These are phyloP conservation scores for Pseudophaeomoniella oleicola DNA, from an alignment of 2,329 filamentous ascomycete genomes.

Conservation along the genomic window DNA sequence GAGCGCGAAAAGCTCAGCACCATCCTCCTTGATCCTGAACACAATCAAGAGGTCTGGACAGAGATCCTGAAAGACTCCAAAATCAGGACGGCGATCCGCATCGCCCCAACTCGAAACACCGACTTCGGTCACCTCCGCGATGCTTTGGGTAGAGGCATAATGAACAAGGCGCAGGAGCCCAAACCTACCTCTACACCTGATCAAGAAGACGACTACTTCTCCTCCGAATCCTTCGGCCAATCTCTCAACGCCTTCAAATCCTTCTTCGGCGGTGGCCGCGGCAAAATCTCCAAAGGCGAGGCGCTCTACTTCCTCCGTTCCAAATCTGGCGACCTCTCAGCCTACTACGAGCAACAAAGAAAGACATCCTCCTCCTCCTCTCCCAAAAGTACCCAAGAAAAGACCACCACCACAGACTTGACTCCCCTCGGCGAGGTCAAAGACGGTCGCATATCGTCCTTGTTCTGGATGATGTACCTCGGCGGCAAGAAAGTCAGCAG, in stretches of 20 bases:
- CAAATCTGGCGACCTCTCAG: conserved; percentile 47
- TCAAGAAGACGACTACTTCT: conserved; percentile 47
- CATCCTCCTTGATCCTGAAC: conserved; percentile 52
- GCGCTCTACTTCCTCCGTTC: conserved; percentile 62
- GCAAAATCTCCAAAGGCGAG: conserved; percentile 62
- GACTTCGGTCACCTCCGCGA: conserved; percentile 89
- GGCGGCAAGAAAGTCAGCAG: conserved; percentile 77
- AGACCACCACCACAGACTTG: conserved; percentile 29
- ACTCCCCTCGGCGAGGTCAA: conserved; percentile 53
- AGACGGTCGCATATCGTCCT: conserved; percentile 66
- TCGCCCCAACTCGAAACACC: conserved; percentile 83
- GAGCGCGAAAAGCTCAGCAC: conserved; percentile 64
- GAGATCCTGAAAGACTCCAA: conserved; percentile 50
- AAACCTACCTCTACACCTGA: conserved; percentile 28
- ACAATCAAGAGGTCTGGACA: conserved; percentile 62
- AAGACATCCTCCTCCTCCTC: conserved; percentile 16
- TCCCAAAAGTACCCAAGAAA: conserved; percentile 17
- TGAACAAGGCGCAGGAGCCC: conserved; percentile 50
- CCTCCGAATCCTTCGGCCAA: conserved; percentile 58
- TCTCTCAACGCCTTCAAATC: conserved; percentile 65
- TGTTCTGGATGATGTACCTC: conserved; percentile 84
- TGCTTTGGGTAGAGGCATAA: conserved; percentile 76
- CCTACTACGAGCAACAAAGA: conserved; percentile 41
- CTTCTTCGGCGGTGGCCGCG: conserved; percentile 56
- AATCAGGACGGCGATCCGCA: conserved; percentile 64